These are phyloP conservation scores for Diaporthe sp. DNA, from an alignment of 2,329 filamentous ascomycete species.

Conservation along the genomic window DNA sequence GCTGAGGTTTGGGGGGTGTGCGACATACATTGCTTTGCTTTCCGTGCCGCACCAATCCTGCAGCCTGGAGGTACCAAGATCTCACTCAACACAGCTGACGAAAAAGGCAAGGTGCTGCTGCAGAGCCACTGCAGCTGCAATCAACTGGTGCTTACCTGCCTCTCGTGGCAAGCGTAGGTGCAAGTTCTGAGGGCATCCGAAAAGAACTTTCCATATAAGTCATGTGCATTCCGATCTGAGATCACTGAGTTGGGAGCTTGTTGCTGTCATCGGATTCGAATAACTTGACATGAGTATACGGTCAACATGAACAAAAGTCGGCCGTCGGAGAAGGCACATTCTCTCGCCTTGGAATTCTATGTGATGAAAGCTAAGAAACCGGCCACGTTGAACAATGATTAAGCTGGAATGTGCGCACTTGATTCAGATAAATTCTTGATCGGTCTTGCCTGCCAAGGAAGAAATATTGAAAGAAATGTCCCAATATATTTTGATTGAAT, in stretches of 20 bases:
- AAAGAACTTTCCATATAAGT: neutral
- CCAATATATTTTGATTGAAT: no score
- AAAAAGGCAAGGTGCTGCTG: neutral
- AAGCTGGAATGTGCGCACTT: no score
- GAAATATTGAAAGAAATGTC: no score
- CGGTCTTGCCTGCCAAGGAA: no score
- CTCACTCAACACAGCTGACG: constrained; percentile 9
- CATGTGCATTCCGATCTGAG: neutral
- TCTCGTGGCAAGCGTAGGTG: neutral
- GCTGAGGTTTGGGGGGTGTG: neutral
- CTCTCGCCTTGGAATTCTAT: no score
- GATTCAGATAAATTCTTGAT: no score
- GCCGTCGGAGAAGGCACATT: no score
- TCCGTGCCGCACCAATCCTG: neutral
- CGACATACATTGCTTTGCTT: neutral
- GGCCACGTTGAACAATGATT: no score
- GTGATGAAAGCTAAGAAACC: no score
- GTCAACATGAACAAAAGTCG: neutral
- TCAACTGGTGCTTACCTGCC: neutral
- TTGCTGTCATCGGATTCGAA: neutral
- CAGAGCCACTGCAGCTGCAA: constrained; percentile 6
- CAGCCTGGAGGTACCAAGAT: neutral
- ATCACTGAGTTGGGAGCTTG: neutral
- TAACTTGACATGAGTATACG: neutral
- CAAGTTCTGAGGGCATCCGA: neutral